These are phyloP conservation scores for Atalantia buxifolia DNA, from an alignment of 345 rosid genomes.

Conservation along the genomic window DNA sequence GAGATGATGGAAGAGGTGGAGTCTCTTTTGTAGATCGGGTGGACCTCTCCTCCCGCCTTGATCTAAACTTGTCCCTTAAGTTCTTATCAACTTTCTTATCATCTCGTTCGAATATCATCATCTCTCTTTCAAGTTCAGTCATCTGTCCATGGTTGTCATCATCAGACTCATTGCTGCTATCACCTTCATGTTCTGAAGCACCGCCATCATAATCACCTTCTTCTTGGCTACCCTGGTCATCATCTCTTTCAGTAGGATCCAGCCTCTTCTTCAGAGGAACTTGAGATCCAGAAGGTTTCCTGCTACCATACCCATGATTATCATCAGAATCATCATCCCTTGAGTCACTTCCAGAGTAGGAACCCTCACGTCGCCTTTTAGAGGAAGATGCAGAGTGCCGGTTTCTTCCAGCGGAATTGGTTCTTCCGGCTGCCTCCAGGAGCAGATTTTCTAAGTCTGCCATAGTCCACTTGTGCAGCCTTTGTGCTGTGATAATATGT, in stretches of 20 bases:
- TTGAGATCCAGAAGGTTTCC: slow-evolving; percentile 91
- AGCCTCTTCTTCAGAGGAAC: slow-evolving; percentile 91
- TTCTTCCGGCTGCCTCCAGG: slow-evolving; percentile 96
- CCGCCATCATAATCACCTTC: slow-evolving; percentile 61
- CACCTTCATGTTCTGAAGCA: slow-evolving; percentile 63
- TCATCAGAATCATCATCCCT: slow-evolving; percentile 84
- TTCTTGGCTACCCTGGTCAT: slow-evolving; percentile 60
- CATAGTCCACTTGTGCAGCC: slow-evolving; percentile 27
- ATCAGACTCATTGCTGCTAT: slow-evolving; percentile 81
- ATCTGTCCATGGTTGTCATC: slow-evolving; percentile 81
- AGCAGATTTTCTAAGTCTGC: slow-evolving; percentile 91
- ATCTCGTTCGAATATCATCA: slow-evolving; percentile 84
- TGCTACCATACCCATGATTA: slow-evolving; percentile 59
- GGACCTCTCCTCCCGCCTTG: slow-evolving; percentile 71
- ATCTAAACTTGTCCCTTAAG: slow-evolving; percentile 77
- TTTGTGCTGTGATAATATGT: background rate
- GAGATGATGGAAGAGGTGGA: slow-evolving; percentile 56
- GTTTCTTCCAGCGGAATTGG: slow-evolving; percentile 52
- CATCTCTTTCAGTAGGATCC: slow-evolving; percentile 79
- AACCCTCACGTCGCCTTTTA: slow-evolving; percentile 70
- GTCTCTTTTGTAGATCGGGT: slow-evolving; percentile 61
- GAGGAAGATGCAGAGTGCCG: slow-evolving; percentile 55
- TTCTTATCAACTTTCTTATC: slow-evolving; percentile 89
- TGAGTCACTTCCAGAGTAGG: slow-evolving; percentile 92
- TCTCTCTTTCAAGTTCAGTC: slow-evolving; percentile 90